Conservation (phyloP, 2,329 filamentous ascomycete genomes). For the Dothiorella sarmentorum region DNA sequence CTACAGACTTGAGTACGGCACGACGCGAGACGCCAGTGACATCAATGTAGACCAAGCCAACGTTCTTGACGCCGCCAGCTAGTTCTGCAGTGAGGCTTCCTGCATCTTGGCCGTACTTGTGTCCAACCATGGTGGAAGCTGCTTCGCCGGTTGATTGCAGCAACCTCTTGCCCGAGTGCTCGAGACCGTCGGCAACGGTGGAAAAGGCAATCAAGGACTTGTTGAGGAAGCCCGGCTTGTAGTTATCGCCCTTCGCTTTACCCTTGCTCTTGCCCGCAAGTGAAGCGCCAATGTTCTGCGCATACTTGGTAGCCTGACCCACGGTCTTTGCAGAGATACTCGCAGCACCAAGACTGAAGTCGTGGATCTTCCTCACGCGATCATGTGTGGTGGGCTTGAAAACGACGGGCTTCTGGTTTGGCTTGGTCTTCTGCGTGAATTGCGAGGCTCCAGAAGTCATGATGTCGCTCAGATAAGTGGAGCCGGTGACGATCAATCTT, state of each 20-base stretch:
- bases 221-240: conserved; percentile 91
- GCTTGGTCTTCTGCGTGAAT: conserved; percentile 77
- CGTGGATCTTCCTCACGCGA: conserved; percentile 83
- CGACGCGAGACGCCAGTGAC: conserved; percentile 86
- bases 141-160: conserved; percentile 71
- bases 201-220: conserved; percentile 96
- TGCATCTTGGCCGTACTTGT: conserved; percentile 84
- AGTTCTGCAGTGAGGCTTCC: conserved; percentile 71
- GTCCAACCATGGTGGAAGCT: conserved; percentile 82
- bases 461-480: conserved; percentile 72
- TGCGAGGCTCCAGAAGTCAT: conserved; percentile 73
- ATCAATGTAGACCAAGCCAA: conserved; percentile 95
- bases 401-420: conserved; percentile 74
- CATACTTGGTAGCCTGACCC: conserved; percentile 75
- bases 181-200: conserved; percentile 89
- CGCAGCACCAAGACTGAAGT: conserved; percentile 75
- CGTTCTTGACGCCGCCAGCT: conserved; percentile 88
- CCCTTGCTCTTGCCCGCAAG: conserved; percentile 62
- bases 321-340: conserved; percentile 81
- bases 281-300: conserved; percentile 83
- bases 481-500: conserved; percentile 85
- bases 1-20: conserved; percentile 90
- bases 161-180: conserved; percentile 77
- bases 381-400: conserved; percentile 83
- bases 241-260: conserved; percentile 57